Percentiles rank a stretch among this genome's conserved stretches.
Evolutionary conservation across 1,284 basidiomycete species (phyloP).

Genomic region (Tylopilus orsonianus): DNA sequence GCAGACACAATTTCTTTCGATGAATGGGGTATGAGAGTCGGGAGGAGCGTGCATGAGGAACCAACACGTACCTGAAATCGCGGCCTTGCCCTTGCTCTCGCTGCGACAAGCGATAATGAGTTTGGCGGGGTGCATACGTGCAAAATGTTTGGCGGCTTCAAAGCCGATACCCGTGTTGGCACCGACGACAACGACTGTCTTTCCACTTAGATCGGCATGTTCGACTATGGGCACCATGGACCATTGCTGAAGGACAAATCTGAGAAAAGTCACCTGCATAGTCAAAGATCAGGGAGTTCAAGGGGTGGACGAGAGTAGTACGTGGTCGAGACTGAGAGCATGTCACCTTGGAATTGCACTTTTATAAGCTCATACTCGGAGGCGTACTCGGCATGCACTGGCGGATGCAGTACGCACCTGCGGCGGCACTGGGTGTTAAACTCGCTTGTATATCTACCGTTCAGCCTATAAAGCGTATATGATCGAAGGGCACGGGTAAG

Average conservation of each 20-base stretch:
- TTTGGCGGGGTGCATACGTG: conserved; percentile 39
- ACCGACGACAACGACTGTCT: conserved; percentile 35
- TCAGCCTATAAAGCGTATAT: no score
- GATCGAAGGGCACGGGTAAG: no score
- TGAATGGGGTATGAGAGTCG: not conserved
- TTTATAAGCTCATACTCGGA: no score
- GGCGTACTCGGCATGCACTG: no score
- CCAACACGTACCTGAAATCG: conserved; percentile 24
- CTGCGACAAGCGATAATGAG: conserved; percentile 43
- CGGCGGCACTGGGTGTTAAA: no score
- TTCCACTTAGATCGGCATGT: conserved; percentile 28
- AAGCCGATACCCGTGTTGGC: conserved; percentile 46
- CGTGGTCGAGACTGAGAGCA: no score
- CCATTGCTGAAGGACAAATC: conserved; percentile 19
- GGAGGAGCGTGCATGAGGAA: not conserved
- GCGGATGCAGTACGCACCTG: no score
- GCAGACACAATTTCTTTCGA: conserved; percentile 12
- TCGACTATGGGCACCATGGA: conserved; percentile 21
- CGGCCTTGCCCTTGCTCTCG: conserved; percentile 36
- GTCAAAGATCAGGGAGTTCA: not conserved
- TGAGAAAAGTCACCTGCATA: conserved; percentile 14
- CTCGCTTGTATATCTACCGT: no score
- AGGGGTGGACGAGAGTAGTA: no score
- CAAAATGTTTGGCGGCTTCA: conserved; percentile 45
- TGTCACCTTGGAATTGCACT: no score